Evolutionary conservation across 1,284 basidiomycete species (phyloP).

Genomic region (Cryptococcus amylolentus): DNA sequence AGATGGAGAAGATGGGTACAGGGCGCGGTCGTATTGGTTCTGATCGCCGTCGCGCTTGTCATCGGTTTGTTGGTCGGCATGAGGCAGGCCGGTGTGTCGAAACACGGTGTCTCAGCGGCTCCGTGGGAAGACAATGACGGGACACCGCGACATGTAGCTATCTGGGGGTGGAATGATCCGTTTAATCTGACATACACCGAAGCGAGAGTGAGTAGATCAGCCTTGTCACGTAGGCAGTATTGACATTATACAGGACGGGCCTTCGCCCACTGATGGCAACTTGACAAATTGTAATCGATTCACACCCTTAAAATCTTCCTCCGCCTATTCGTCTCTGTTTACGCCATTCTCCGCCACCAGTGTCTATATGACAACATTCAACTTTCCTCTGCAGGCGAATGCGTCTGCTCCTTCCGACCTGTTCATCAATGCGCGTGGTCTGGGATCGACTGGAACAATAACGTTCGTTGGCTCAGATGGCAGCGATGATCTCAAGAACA

Average conservation of each 20-base stretch:
- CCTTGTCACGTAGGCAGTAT: background rate
- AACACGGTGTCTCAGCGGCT: background rate
- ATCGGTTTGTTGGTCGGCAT: slow-evolving; percentile 36
- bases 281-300: slow-evolving; percentile 38
- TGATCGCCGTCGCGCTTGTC: slow-evolving; percentile 30
- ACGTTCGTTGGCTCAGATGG: slow-evolving; percentile 43
- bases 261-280: slow-evolving; percentile 33
- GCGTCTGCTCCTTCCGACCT: slow-evolving; percentile 19
- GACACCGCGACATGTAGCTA: slow-evolving; percentile 9
- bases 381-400: slow-evolving; percentile 27
- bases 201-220: slow-evolving; percentile 20
- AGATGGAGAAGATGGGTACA: slow-evolving; percentile 34
- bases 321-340: slow-evolving; percentile 27
- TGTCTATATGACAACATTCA: slow-evolving; percentile 29
- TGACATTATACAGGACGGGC: slow-evolving; percentile 32
- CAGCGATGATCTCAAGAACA: slow-evolving; percentile 22
- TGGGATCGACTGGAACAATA: slow-evolving; percentile 41
- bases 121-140: slow-evolving; percentile 15
- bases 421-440: slow-evolving; percentile 39
- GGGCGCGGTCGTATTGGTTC: slow-evolving; percentile 14
- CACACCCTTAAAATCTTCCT: slow-evolving; percentile 24
- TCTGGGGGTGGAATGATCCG: slow-evolving; percentile 9
- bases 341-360: slow-evolving; percentile 29
- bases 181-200: slow-evolving; percentile 36
- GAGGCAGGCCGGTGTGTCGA: slow-evolving; percentile 9